These are phyloP conservation scores for Aspergillus sp. DNA, from an alignment of 2,329 filamentous ascomycete species.

Conservation along the genomic window DNA sequence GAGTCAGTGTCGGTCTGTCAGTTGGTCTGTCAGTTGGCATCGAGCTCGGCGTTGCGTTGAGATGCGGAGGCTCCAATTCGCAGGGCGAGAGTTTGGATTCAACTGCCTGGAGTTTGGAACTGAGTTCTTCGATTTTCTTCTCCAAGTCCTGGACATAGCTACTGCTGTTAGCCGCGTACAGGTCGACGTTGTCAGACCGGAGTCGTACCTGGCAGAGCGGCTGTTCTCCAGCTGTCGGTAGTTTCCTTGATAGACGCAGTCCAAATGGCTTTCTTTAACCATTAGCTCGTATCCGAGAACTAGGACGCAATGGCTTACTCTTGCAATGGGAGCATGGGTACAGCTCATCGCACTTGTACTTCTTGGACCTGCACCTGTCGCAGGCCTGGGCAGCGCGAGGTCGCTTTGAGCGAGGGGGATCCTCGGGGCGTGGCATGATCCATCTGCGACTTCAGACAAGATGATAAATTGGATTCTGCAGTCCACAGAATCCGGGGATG, in stretches of 20 bases:
- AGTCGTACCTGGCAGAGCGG: constrained; percentile 28
- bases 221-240: constrained; percentile 31
- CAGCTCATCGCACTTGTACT: constrained; percentile 51
- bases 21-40: constrained; percentile 14
- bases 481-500: too few relatives aligned
- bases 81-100: constrained; percentile 22
- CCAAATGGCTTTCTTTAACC: constrained; percentile 30
- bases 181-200: not conserved
- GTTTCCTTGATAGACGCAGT: constrained; percentile 36
- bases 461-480: too few relatives aligned
- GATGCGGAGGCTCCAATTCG: not conserved
- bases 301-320: constrained; percentile 29
- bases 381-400: constrained; percentile 50
- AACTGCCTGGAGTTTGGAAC: constrained; percentile 23
- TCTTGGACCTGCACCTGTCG: constrained; percentile 48
- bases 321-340: constrained; percentile 47
- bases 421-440: constrained; percentile 30
- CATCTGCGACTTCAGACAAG: constrained; percentile 5
- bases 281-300: not conserved
- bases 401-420: constrained; percentile 30
- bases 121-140: constrained; percentile 32
- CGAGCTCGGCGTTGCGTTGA: constrained; percentile 26
- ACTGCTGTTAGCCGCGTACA: not conserved
- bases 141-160: constrained; percentile 40
- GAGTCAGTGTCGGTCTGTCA: constrained; percentile 15